Evolutionary conservation across 2,329 filamentous ascomycete genomes (phyloP).

Genomic region (Mycosphaerelloides madeirae): DNA sequence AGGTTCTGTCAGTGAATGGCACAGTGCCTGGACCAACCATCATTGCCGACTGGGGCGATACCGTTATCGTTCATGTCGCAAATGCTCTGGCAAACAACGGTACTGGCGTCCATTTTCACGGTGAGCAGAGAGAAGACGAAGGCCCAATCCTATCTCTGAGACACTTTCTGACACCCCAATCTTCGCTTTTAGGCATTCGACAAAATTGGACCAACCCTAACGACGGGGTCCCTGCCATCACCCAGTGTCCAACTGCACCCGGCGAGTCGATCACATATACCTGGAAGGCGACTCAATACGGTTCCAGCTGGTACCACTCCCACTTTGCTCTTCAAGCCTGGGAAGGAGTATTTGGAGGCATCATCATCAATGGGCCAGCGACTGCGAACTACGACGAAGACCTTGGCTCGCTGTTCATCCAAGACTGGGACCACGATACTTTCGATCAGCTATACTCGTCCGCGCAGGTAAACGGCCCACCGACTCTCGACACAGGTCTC

Average conservation of each 20-base stretch:
- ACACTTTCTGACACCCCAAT: too few relatives aligned
- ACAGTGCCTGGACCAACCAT: slow-evolving; percentile 46
- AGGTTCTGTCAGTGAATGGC: slow-evolving; percentile 42
- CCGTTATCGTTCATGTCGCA: slow-evolving; percentile 27
- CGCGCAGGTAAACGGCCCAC: slow-evolving; percentile 25
- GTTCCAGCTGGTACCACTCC: slow-evolving; percentile 40
- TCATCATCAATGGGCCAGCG: slow-evolving; percentile 37
- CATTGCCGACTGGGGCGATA: slow-evolving; percentile 40
- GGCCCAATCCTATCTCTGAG: too few relatives aligned
- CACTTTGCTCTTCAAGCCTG: slow-evolving; percentile 41
- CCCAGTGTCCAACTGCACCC: slow-evolving; percentile 64
- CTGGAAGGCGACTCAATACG: slow-evolving; percentile 35
- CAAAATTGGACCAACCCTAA: slow-evolving; percentile 51
- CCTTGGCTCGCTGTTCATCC: slow-evolving; percentile 36
- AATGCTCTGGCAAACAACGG: slow-evolving; percentile 41
- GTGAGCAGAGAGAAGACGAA: too few relatives aligned
- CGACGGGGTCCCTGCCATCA: slow-evolving; percentile 46
- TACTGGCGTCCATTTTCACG: slow-evolving; percentile 50
- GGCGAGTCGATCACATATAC: slow-evolving; percentile 43
- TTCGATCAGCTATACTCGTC: slow-evolving; percentile 25
- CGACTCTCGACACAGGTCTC: slow-evolving; percentile 31
- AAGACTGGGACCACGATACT: slow-evolving; percentile 36
- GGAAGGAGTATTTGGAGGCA: slow-evolving; percentile 37
- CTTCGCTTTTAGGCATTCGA: too few relatives aligned
- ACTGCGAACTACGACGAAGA: slow-evolving; percentile 37